Percentiles rank a stretch among this genome's conserved stretches.
These are phyloP conservation scores for Yamadazyma triangularis DNA, from an alignment of 1,139 yeast species.

Conservation along the genomic window DNA sequence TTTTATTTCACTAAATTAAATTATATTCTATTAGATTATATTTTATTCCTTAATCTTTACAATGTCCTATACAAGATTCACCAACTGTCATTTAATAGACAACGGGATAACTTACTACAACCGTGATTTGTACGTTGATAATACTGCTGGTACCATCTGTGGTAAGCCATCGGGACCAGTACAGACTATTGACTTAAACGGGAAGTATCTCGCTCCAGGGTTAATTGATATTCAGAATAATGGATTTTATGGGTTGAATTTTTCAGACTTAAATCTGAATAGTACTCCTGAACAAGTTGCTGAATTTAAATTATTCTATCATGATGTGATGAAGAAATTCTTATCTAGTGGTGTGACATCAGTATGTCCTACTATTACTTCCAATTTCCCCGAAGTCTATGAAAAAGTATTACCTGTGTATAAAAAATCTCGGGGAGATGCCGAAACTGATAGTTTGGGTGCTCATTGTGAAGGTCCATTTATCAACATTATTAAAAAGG, in stretches of 20 bases:
- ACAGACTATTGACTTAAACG: conserved; percentile 42
- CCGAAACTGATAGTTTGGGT: conserved; percentile 52
- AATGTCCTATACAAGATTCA: conserved; percentile 23
- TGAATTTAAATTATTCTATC: conserved; percentile 28
- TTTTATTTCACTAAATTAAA: too few relatives aligned
- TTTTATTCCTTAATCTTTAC: too few relatives aligned
- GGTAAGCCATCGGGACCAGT: conserved; percentile 15
- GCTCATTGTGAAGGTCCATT: conserved; percentile 69
- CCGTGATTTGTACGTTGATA: conserved; percentile 46
- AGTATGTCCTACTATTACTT: conserved; percentile 58
- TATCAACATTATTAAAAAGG: conserved; percentile 51
- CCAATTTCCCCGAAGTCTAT: conserved; percentile 52
- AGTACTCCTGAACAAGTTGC: conserved; percentile 33
- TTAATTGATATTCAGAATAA: conserved; percentile 59
- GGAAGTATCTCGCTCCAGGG: conserved; percentile 53
- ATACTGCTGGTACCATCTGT: conserved; percentile 38
- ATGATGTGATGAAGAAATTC: conserved; percentile 46
- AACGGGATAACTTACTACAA: conserved; percentile 38
- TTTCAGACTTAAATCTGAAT: conserved; percentile 34
- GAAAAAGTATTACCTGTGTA: conserved; percentile 46
- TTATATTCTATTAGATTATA: too few relatives aligned
- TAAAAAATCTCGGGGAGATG: conserved; percentile 27
- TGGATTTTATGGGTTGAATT: conserved; percentile 59
- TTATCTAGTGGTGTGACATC: conserved; percentile 56
- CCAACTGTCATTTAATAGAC: conserved; percentile 52